These are phyloP conservation scores for Sorghum bicolor DNA, from an alignment of 176 grass and related monocot species.

Conservation along the genomic window DNA sequence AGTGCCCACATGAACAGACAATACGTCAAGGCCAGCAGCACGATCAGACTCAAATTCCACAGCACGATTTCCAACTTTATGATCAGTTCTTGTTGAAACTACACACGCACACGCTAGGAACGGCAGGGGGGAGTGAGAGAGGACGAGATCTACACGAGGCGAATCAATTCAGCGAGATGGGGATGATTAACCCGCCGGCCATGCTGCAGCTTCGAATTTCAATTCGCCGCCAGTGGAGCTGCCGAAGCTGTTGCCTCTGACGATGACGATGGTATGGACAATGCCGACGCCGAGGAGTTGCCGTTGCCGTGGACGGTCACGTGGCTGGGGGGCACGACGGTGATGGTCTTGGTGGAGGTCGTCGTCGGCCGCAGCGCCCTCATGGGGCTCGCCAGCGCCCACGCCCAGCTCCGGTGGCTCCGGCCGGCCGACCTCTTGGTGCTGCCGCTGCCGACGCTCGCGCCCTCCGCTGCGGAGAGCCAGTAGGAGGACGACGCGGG, in stretches of 20 bases:
- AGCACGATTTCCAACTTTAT: conserved; percentile 25
- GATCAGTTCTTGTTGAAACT: conserved; percentile 32
- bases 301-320: conserved; percentile 2
- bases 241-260: not conserved
- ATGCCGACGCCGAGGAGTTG: conserved; percentile 26
- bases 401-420: conserved; percentile 58
- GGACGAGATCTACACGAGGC: conserved; percentile 13
- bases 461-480: conserved; percentile 47
- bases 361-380: conserved; percentile 56
- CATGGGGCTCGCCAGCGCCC: conserved; percentile 85
- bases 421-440: conserved; percentile 5
- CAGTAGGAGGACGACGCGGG: conserved; percentile 55
- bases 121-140: too few relatives aligned
- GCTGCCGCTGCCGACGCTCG: conserved; percentile 10
- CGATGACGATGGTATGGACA: conserved; percentile 28
- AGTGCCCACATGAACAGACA: not conserved
- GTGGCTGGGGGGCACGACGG: conserved; percentile 22
- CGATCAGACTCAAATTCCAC: conserved; percentile 23
- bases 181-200: not conserved
- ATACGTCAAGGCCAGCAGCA: not conserved
- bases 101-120: not conserved
- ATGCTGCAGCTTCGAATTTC: not conserved
- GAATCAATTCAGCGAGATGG: not conserved
- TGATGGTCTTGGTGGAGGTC: conserved; percentile 53
- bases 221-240: not conserved